These are phyloP conservation scores for Micractinium sp. DNA, from an alignment of 139 green algal genomes.

Conservation along the genomic window DNA sequence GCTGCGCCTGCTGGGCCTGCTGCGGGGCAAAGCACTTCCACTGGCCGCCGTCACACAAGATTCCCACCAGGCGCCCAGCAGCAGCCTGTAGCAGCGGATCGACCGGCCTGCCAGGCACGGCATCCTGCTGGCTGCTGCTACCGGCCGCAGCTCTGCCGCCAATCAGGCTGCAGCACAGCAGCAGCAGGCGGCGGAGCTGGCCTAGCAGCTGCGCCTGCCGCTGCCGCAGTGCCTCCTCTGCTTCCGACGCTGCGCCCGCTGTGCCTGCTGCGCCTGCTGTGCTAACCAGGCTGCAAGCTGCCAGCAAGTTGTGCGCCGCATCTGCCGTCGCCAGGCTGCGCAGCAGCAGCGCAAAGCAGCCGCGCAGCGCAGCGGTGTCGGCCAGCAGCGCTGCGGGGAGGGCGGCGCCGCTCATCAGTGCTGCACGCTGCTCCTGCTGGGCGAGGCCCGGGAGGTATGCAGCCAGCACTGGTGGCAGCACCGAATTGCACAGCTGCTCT, in stretches of 20 bases:
- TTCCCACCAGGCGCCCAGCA: not conserved
- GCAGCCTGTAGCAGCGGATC: slow-evolving; percentile 11
- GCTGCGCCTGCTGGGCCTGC: slow-evolving; percentile 13
- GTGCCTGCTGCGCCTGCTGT: not conserved
- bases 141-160: not conserved
- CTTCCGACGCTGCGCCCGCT: not conserved
- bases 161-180: slow-evolving; percentile 23
- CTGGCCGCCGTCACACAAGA: not conserved
- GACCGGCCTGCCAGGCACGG: not conserved
- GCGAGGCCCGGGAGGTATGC: slow-evolving; percentile 5
- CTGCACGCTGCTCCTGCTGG: slow-evolving; percentile 2
- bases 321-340: slow-evolving; percentile 38
- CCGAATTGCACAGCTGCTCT: not conserved
- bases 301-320: slow-evolving; percentile 32
- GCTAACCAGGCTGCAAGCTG: not conserved
- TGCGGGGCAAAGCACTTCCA: slow-evolving; percentile 18
- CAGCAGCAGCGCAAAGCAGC: slow-evolving; percentile 59
- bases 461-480: slow-evolving; percentile 33
- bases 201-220: slow-evolving; percentile 31
- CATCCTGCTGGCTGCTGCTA: not conserved
- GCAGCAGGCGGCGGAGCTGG: not conserved
- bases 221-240: not conserved
- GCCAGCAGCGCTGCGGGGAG: not conserved
- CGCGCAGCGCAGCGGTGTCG: slow-evolving; percentile 39
- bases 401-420: not conserved